A percentile compares a stretch with the other conserved stretches of the same genome.
Conservation (phyloP, 2,329 filamentous ascomycete genomes). For the Trichoderma pleuroti region DNA sequence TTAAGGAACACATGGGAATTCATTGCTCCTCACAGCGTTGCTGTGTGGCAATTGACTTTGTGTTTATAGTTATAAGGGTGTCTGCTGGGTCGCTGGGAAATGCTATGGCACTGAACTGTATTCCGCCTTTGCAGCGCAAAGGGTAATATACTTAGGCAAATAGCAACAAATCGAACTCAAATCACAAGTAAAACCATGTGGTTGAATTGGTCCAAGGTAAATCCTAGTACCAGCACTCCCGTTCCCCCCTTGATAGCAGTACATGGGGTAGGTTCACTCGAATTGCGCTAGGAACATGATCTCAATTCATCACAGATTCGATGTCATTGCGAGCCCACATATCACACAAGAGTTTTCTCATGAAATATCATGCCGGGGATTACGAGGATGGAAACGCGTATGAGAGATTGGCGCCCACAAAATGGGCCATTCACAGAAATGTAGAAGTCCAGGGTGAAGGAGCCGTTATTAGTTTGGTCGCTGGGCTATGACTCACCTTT, state of each 20-base stretch:
- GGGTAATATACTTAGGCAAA: neutral
- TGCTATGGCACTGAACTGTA: neutral
- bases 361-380: neutral
- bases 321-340: neutral
- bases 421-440: neutral
- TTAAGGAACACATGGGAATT: neutral
- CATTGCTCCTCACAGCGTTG: neutral
- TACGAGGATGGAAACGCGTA: neutral
- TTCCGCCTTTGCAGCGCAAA: neutral
- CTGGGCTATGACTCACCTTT: neutral
- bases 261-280: neutral
- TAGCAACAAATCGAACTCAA: neutral
- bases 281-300: neutral
- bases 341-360: neutral
- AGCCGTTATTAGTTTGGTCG: neutral
- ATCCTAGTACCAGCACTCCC: neutral
- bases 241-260: neutral
- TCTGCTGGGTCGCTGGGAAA: neutral
- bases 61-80: neutral
- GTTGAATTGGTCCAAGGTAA: neutral
- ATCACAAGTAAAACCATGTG: neutral
- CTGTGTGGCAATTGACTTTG: neutral
- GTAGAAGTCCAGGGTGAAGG: neutral
- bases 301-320: neutral
- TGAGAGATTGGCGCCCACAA: neutral